Evolutionary conservation across 2,329 filamentous ascomycete genomes (phyloP), one percentile per base, ranked within the genome.

Genomic region (Periconia sp.): DNA sequence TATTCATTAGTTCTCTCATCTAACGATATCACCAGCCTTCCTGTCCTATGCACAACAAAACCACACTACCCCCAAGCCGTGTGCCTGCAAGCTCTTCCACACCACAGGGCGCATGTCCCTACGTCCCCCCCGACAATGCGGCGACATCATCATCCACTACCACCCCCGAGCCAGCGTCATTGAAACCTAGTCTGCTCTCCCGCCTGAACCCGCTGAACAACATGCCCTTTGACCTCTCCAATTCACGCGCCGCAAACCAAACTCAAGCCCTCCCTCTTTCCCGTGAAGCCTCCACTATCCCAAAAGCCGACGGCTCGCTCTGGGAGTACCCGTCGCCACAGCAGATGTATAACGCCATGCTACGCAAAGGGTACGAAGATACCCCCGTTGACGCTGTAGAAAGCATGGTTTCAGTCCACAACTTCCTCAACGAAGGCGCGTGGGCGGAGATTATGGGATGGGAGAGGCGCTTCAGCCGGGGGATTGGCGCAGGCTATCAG

Each of bases 311-410:
- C 64, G 77, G 76, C 55, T 83, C 85, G 45, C 95, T 90, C 67
- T 99, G 94, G 94, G 94, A 97, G 75, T 99, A 99, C 71, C 94
- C 94, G 0, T 97, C 92, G 0, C 93, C 94, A 0, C 94, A 99
- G 78, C 94, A 99, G 76, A 99, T 99, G 94, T 99, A 97, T 81
- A 97, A 99, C 69, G 94, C 94, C 8, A 88, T 99, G 77, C 79
- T 97, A 57, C 88, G 94, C 59, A 99, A 99, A 76, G 94, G 94
- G 54, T 94, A 97, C 76, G 92, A 89, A 0, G 92, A 97, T 72
- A 97, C 94, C 0, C 92, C 96, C 52, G 85, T 91, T 50, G 94
- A 93, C 18, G 92, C 92, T 3, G 92, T 99, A 14, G 92, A 97
- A 76, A 87, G 88, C 68, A 99, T 99, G 94, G 94, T 99, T 6